Base-by-base conservation (phyloP, 306 rosid species). In the Cucumis hystrix region DNA sequence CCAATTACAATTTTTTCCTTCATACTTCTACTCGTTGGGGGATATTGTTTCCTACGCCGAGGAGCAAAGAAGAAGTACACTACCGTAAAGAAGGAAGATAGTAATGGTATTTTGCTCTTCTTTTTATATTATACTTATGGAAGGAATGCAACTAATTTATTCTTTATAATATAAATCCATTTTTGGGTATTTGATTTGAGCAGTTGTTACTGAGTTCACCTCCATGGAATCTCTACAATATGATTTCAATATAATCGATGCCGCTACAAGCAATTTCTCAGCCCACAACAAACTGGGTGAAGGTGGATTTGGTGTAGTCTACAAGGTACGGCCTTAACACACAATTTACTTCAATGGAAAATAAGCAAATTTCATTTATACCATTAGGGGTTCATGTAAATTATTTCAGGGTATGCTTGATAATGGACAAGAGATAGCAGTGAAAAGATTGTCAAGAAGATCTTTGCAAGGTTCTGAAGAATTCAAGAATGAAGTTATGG, bases 251-350 rank as follows among this genome's bases (percentile, higher is more conserved):
- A 81, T 78, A 18, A 78, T 87, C 68, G 84, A 84, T 81, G 75
- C 78, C 76, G 89, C 89, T n/a, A 89, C 88, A 0, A 78, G 83
- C 41, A 20, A 83, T 6, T 89, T 89, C 77, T 85, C 87, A 0
- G 73, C 62, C 3, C 74, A 81, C 4, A 83, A 84, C 75, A 85
- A 69, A 77, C 69, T 85, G 43, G 93, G 90, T 47, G 82, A 83
- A 83, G 91, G 93, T 28, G 91, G 89, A 75, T 89, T 84, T 81
- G 91, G 91, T 41, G 87, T 68, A 16, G 91, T 87, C 77, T 87
- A 81, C 81, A 40, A 40, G 43, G 43, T 40, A 40, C 43, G 9
- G 9, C 43, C 43, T 40, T 40, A 7, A 40, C 2, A 40, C 43
- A 40, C 35, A 33, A 33, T 6, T 40, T 40, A 40, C 10, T 40